phyloP scores from a whole-genome alignment of 169 alveolate species.

The Cryptosporidium felis region DNA sequence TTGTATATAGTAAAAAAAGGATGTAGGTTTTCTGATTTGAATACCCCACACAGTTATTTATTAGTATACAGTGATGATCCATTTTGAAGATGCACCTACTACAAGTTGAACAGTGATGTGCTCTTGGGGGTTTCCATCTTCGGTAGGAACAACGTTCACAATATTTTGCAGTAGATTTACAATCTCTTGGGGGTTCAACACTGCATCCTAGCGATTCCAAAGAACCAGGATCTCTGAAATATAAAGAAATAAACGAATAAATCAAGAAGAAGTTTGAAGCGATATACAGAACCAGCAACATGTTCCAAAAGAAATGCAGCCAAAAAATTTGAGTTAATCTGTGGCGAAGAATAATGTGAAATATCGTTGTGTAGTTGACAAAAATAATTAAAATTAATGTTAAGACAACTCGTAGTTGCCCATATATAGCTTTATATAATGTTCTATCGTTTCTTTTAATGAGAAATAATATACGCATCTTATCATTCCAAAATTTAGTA shows the following conservation, averaged over 20 bases:
- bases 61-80: constrained; percentile 92
- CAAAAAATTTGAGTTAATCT: background rate
- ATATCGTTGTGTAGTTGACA: background rate
- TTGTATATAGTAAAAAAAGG: constrained; percentile 82
- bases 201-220: background rate
- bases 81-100: constrained; percentile 82
- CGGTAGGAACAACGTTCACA: constrained; percentile 72
- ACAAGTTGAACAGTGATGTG: constrained; percentile 90
- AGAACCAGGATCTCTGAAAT: constrained; percentile 71
- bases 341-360: background rate
- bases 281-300: background rate
- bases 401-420: background rate
- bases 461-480: no score
- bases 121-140: constrained; percentile 86
- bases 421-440: background rate
- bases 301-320: background rate
- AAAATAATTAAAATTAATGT: background rate
- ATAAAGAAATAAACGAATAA: background rate
- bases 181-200: background rate
- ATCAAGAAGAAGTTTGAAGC: background rate
- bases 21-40: constrained; percentile 86
- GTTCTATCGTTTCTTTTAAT: background rate
- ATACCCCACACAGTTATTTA: constrained; percentile 89
- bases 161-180: background rate
- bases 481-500: no score